Base-by-base conservation (phyloP, 169 alveolate genomes). In the Plasmodium ovale region DNA sequence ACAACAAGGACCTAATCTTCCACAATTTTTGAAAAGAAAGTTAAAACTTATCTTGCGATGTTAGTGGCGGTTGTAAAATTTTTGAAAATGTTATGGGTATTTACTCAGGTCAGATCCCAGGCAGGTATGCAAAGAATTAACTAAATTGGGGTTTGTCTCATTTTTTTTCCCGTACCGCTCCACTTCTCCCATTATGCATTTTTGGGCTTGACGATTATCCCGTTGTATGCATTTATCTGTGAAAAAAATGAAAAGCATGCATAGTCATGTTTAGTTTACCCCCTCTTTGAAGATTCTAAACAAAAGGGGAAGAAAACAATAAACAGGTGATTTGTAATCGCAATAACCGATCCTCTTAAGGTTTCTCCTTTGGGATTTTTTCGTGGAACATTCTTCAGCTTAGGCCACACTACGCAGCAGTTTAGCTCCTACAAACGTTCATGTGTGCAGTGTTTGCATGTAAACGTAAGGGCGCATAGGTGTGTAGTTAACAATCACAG, bases 321-420 rank as follows among this genome's bases (percentile, higher is more conserved):
- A 9, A 39, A 39, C 5, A 39, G 51, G 10, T 39, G 51, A 39
- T 6, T n/a, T n/a, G 51, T 39, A 39, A 39, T 58, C 2, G 5
- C n/a, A 5, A 3, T 65, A 58, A 73, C 88, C 72, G 88, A 56
- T 73, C 88, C 88, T 51, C 88, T 56, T 59, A 73, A 31, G 10
- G 58, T 60, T 27, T 73, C 72, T 35, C 35, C 29, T 64, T 60
- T 73, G 5, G 56, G 39, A n/a, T 27, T 47, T 27, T 56, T 47
- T 33, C 39, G 44, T 7, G 47, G 47, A 12, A 4, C 62, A 9
- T 60, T 35, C 56, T 73, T 73, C 42, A 73, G 44, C 37, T 73
- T 73, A 3, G 88, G 88, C 88, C 88, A 73, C 14, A 60, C 23
- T 35, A 59, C 88, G 51, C 88, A 73, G 51, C 88, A 73, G 27